phyloP scores from a whole-genome alignment of 176 grass and related monocot species.

The Oropetium thomaeum region DNA sequence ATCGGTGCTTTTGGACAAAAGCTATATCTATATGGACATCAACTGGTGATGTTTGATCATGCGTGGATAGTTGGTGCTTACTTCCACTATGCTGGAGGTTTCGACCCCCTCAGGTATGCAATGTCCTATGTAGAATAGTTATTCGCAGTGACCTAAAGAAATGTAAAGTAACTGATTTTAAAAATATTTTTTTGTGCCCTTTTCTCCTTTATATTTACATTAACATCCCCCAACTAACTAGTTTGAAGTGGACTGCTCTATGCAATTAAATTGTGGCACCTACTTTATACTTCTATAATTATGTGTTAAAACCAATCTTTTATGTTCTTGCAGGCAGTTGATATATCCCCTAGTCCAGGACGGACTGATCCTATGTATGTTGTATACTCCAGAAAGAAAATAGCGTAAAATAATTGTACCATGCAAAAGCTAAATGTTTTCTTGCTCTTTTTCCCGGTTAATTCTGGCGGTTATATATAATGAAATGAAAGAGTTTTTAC shows the following conservation, averaged over 20 bases:
- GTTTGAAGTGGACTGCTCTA: neutral
- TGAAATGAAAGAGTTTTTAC: neutral
- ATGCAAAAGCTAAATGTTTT: neutral
- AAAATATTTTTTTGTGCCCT: neutral
- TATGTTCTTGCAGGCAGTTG: constrained; percentile 55
- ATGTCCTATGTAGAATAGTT: neutral
- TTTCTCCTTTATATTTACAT: neutral
- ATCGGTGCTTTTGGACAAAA: constrained; percentile 96
- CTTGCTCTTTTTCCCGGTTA: neutral
- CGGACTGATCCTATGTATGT: constrained; percentile 87
- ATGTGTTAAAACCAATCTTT: neutral
- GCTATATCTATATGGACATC: constrained; percentile 97
- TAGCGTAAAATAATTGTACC: neutral
- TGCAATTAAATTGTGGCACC: neutral
- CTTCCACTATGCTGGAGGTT: constrained; percentile 85
- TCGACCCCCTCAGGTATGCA: constrained; percentile 72
- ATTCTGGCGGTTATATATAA: neutral
- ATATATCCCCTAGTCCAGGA: constrained; percentile 90
- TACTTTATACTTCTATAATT: neutral
- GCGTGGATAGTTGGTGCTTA: constrained; percentile 94
- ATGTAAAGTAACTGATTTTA: neutral
- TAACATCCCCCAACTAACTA: neutral
- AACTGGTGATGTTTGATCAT: constrained; percentile 89
- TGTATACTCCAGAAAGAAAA: constrained; percentile 68
- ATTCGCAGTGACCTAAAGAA: neutral